Percentiles rank a stretch among this genome's conserved stretches.
Conservation (phyloP, 2,329 filamentous ascomycete genomes). For the Botrytis medusae region DNA sequence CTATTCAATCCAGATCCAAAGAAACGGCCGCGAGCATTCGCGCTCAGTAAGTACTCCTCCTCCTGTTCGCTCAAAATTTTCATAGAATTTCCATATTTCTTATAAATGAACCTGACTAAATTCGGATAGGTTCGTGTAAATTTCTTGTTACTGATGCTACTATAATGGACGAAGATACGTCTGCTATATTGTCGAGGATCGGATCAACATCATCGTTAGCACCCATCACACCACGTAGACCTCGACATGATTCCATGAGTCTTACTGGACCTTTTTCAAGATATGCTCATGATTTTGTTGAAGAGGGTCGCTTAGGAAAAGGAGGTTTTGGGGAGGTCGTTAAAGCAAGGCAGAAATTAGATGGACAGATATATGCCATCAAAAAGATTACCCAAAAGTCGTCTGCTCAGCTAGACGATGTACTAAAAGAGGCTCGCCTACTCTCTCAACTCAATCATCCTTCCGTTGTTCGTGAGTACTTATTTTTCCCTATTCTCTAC, state of each 20-base stretch:
- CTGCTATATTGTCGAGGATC: constrained; percentile 43
- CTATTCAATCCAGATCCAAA: constrained; percentile 84
- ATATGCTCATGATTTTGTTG: constrained; percentile 86
- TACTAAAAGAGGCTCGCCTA: constrained; percentile 80
- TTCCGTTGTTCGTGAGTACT: constrained; percentile 48
- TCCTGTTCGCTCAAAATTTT: neutral
- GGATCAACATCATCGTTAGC: constrained; percentile 46
- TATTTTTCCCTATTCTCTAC: neutral
- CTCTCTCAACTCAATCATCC: constrained; percentile 93
- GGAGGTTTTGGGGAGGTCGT: constrained; percentile 97
- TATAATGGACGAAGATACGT: constrained; percentile 46
- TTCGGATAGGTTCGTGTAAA: constrained; percentile 52
- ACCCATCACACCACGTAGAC: constrained; percentile 47
- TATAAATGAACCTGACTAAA: neutral
- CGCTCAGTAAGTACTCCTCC: constrained; percentile 46
- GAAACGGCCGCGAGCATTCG: constrained; percentile 81
- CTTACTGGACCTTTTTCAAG: constrained; percentile 54
- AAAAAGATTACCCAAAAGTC: constrained; percentile 92
- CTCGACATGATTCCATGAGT: constrained; percentile 62
- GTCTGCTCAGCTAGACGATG: constrained; percentile 74
- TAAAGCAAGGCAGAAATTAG: constrained; percentile 90
- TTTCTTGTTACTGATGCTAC: constrained; percentile 66
- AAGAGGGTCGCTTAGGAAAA: constrained; percentile 84
- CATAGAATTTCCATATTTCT: neutral
- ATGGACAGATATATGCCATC: constrained; percentile 90